Conservation (phyloP, 495 filamentous ascomycete species). For the Penicillium tannophilum region DNA sequence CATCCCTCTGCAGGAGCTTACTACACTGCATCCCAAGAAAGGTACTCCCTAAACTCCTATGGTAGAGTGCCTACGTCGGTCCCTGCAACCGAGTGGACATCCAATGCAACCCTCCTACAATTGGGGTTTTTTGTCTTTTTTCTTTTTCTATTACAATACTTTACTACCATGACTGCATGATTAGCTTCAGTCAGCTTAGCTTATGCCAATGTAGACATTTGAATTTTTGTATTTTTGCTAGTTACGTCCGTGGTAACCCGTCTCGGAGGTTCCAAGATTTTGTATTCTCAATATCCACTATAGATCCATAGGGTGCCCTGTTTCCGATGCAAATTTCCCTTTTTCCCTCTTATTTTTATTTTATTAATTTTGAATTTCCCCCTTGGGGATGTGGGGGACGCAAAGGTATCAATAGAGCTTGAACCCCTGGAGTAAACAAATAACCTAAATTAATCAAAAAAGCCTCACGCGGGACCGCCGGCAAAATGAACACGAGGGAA, state of each 20-base stretch:
- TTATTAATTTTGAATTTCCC: conserved; percentile 16
- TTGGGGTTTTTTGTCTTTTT: conserved; percentile 13
- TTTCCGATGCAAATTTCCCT: conserved; percentile 9
- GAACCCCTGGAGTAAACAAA: conserved; percentile 23
- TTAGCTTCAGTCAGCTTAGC: neutral
- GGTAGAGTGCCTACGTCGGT: conserved; percentile 17
- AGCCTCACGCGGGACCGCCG: neutral
- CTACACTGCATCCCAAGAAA: conserved; percentile 28
- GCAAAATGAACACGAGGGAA: conserved; percentile 26
- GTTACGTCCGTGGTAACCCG: neutral
- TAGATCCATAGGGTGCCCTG: conserved; percentile 1
- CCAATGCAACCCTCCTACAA: conserved; percentile 29
- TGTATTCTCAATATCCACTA: neutral
- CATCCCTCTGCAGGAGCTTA: conserved; percentile 32
- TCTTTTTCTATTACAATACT: conserved; percentile 1
- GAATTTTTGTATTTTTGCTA: neutral
- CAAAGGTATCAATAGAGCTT: conserved; percentile 22
- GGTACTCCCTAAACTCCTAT: conserved; percentile 21
- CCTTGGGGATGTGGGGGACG: conserved; percentile 34
- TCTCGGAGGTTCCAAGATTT: neutral
- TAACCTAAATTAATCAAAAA: neutral
- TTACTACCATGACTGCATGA: neutral
- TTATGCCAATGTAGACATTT: neutral
- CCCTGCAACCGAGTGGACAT: conserved; percentile 29
- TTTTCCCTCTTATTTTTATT: neutral